These are phyloP conservation scores for Podaxis sp. DNA, from an alignment of 768 basidiomycete species.

Conservation along the genomic window DNA sequence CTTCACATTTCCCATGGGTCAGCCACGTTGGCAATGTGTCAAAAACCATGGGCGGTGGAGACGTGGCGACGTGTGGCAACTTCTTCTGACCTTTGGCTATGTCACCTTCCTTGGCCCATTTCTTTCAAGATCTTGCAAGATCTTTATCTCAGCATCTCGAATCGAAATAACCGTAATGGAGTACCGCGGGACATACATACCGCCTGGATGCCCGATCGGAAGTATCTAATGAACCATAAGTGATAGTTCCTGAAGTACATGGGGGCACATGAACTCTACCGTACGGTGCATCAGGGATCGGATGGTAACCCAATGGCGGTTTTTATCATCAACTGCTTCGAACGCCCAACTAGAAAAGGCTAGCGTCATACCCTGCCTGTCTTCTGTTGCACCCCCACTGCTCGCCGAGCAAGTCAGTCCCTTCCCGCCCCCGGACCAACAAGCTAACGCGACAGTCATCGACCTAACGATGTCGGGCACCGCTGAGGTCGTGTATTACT, in stretches of 20 bases:
- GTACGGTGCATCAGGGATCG: conserved; percentile 2
- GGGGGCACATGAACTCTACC: conserved; percentile 15
- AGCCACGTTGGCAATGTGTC: too few species aligned
- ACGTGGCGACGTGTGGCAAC: too few species aligned
- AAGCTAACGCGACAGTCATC: background rate
- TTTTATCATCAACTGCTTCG: background rate
- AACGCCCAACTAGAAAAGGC: conserved; percentile 1
- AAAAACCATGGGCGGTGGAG: too few species aligned
- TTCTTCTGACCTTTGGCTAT: too few species aligned
- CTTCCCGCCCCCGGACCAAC: background rate
- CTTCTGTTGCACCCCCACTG: conserved; percentile 6
- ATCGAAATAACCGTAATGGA: too few species aligned
- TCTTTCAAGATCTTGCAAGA: too few species aligned
- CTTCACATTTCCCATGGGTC: too few species aligned
- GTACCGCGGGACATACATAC: too few species aligned
- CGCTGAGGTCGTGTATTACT: conserved; percentile 11
- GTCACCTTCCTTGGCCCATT: too few species aligned
- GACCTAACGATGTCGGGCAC: conserved; percentile 3
- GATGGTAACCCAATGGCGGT: background rate
- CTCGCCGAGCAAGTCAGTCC: background rate
- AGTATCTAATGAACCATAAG: background rate
- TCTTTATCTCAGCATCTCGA: too few species aligned
- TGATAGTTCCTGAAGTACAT: conserved; percentile 14
- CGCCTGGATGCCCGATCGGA: background rate
- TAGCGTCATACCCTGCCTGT: background rate